Base-by-base conservation (phyloP, 495 filamentous ascomycete genomes). In the Pseudoneurospora amorphoporcata region DNA sequence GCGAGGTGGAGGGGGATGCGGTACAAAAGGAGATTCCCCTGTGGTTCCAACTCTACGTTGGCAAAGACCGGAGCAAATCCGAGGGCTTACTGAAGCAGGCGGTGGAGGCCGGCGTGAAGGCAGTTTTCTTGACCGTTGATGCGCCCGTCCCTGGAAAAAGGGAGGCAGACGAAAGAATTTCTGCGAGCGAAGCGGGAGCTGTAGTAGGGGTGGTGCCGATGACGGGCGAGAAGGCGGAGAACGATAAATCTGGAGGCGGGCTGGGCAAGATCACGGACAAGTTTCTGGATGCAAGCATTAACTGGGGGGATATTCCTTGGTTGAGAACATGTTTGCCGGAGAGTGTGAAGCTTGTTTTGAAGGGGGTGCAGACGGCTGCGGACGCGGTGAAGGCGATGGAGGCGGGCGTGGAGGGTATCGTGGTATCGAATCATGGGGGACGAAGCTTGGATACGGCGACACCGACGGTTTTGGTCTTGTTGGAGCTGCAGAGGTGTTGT, bases 31-130 rank as follows among this genome's bases (percentile, higher is more conserved):
- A 14, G 7, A 70, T 80, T 16, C 82, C 83, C 2, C 87, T 92
- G 76, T 94, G 94, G 83, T 90, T 94, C 76, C 93, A 95, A 75
- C 82, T 97, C 43, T 97, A 97, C 76, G 92, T 95, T 70, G 90
- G 95, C 79, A 88, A 88, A 53, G 85, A 92, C 72, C 86, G 92
- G 2, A 70, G 81, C 58, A 92, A 92, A 74, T 89, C 90, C n/a
- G 91, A 89, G 68, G 83, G 80, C 0, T 82, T 95, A 12, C 81
- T 96, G 0, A 82, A 81, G 2, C 81, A 86, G 68, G 89, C 88
- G 42, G 83, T 80, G 37, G 82, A 84, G 17, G 82, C 88, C 1
- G 90, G 90, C 68, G 82, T 93, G 40, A 89, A 88, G 73, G 91
- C 86, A 0, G 84, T 92, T 69, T 90, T 88, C 73, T 77, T 93